Base-by-base conservation (phyloP, 2,329 filamentous ascomycete genomes). In the Neocatenulostroma microsporum region DNA sequence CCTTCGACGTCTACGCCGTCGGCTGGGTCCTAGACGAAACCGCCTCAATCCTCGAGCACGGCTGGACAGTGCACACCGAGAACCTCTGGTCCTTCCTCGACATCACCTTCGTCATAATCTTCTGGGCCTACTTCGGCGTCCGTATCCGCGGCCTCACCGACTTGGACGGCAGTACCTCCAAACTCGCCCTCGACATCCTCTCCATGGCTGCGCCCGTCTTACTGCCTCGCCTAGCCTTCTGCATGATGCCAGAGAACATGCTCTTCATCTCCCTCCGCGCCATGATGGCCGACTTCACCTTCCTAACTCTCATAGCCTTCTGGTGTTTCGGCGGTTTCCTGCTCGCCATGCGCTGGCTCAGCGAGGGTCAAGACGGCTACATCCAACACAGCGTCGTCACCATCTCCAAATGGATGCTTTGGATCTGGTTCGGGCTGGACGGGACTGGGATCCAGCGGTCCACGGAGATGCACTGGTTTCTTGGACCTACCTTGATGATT, bases 391-490 rank as follows among this genome's bases (percentile, higher is more conserved):
- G 45, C 25, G 61, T 79, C 4, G 63, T 82, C 61, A 84, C 80
- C 1, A 87, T 91, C 44, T 78, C 78, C 29, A 87, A 88, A 60
- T 93, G 85, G 85, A 89, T 93, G 84, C 73, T 91, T 2, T 91
- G 83, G 73, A 88, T 93, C 46, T 93, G 85, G 85, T 91, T 93
- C 54, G 85, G 85, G 2, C 73, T 93, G 2, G 85, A 91, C 50
- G 85, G 58, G 23, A 82, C 62, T 25, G 70, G 72, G 2, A 72
- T 76, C 23, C 62, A 72, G 43, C 64, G 69, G 40, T 72, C 72
- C 51, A 69, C 73, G 15, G 76, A 84, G 39, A 85, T 91, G 53
- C 84, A 93, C 62, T 76, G 76, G 69, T 63, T 87, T n/a, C 68
- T 91, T 1, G 85, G 85, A 0, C 85, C 85, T 0, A 70, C 76